Percentiles rank a stretch among this genome's conserved stretches.
Evolutionary conservation across 352 stramenopile genomes (phyloP).

Genomic region (Globisporangium spiculum): DNA sequence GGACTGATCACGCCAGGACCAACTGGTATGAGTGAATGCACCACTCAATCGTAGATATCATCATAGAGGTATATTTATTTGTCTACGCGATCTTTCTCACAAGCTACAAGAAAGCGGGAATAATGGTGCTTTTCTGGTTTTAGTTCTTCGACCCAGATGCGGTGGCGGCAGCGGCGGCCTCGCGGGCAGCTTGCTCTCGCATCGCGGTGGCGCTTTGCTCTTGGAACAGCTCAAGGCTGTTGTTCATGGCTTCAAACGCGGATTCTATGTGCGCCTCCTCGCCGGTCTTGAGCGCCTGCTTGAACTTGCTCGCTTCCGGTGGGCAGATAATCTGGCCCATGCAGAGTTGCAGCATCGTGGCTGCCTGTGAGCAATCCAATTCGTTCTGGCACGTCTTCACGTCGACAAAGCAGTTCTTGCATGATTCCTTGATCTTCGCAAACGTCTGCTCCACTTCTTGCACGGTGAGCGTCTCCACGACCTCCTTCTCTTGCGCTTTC

Average conservation of each 20-base stretch:
- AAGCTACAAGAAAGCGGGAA: background rate
- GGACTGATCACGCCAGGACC: background rate
- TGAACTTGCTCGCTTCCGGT: slow-evolving; percentile 58
- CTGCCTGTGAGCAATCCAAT: slow-evolving; percentile 78
- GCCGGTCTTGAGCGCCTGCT: slow-evolving; percentile 63
- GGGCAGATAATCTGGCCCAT: slow-evolving; percentile 87
- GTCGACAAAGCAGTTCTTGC: slow-evolving; percentile 75
- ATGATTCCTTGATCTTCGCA: slow-evolving; percentile 79
- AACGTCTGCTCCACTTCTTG: slow-evolving; percentile 83
- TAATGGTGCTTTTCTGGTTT: slow-evolving; percentile 14
- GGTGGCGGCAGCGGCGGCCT: slow-evolving; percentile 30
- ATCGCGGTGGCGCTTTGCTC: slow-evolving; percentile 71
- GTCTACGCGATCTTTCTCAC: slow-evolving; percentile 8
- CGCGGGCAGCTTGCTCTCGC: slow-evolving; percentile 68
- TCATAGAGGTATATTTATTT: slow-evolving; percentile 27
- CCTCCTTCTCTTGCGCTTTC: slow-evolving; percentile 35
- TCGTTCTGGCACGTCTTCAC: slow-evolving; percentile 78
- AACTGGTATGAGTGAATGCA: background rate
- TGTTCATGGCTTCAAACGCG: slow-evolving; percentile 76
- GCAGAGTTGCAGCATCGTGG: slow-evolving; percentile 86
- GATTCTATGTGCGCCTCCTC: slow-evolving; percentile 64
- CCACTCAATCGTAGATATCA: slow-evolving; percentile 13
- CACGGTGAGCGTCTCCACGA: slow-evolving; percentile 43
- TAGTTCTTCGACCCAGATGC: slow-evolving; percentile 22
- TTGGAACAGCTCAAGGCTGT: slow-evolving; percentile 75